phyloP scores from a whole-genome alignment of 176 grass and related monocot genomes.

The Oryza punctata region DNA sequence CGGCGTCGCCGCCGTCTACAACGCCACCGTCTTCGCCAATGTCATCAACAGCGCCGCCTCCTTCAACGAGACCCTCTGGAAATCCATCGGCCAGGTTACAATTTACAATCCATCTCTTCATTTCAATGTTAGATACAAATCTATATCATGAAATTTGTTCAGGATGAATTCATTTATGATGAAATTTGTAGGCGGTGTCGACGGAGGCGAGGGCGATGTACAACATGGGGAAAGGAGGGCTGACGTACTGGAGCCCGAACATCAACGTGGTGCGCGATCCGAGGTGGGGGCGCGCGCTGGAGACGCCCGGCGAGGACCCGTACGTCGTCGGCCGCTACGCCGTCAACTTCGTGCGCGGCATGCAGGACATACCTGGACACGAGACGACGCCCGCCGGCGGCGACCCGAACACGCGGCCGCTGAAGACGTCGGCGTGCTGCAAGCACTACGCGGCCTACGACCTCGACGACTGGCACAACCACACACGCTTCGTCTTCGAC shows the following conservation, averaged over 20 bases:
- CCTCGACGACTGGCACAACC: conserved; percentile 41
- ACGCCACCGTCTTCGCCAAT: conserved; percentile 56
- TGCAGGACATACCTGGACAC: conserved; percentile 35
- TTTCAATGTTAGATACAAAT: not conserved
- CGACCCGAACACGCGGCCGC: conserved; percentile 24
- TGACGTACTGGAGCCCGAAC: conserved; percentile 63
- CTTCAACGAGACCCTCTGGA: conserved; percentile 63
- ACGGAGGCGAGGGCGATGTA: conserved; percentile 66
- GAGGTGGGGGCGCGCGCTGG: conserved; percentile 42
- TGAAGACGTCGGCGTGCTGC: conserved; percentile 62
- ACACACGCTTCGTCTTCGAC: conserved; percentile 47
- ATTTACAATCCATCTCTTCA: not conserved
- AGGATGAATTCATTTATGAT: not conserved
- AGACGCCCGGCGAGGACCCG: conserved; percentile 65
- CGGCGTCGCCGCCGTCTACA: conserved; percentile 35
- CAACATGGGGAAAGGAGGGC: conserved; percentile 56
- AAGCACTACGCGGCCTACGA: conserved; percentile 71
- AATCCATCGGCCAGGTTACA: conserved; percentile 46
- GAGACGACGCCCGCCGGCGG: not conserved
- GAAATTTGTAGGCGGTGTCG: conserved; percentile 39
- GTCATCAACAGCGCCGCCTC: conserved; percentile 54
- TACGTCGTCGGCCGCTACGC: conserved; percentile 45
- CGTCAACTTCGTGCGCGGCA: conserved; percentile 47
- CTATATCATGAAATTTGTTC: no score
- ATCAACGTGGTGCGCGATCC: conserved; percentile 60